Conservation (phyloP, 2,329 filamentous ascomycete genomes). For the Chaetomium globosum region DNA sequence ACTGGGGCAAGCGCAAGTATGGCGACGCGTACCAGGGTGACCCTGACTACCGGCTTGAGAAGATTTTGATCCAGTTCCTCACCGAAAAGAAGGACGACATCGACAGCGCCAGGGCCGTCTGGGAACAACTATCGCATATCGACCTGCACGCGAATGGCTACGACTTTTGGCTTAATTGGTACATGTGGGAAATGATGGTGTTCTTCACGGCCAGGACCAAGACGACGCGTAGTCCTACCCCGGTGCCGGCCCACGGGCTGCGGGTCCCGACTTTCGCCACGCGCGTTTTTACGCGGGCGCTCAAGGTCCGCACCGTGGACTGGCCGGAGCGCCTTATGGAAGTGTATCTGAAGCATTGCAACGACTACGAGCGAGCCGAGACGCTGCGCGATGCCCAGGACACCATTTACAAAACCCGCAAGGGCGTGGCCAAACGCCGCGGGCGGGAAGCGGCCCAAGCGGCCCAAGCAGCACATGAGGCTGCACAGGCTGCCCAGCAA, state of each 20-base stretch:
- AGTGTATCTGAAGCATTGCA: conserved; percentile 77
- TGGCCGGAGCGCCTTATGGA: conserved; percentile 77
- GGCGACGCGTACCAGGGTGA: conserved; percentile 80
- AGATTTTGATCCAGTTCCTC: conserved; percentile 88
- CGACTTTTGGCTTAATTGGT: conserved; percentile 93
- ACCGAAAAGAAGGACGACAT: conserved; percentile 80
- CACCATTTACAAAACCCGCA: conserved; percentile 69
- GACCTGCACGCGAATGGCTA: conserved; percentile 73
- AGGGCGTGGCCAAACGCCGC: conserved; percentile 64
- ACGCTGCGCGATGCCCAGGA: conserved; percentile 74
- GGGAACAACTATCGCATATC: conserved; percentile 68
- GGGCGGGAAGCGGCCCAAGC: conserved; percentile 66
- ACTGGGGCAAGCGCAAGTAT: conserved; percentile 75
- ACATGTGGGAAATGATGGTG: conserved; percentile 83
- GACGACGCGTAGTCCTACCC: conserved; percentile 55
- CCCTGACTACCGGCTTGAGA: conserved; percentile 82
- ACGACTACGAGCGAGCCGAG: conserved; percentile 82
- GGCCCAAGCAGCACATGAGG: conserved; percentile 1
- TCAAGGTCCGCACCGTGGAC: conserved; percentile 64
- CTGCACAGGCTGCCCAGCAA: conserved; percentile 40
- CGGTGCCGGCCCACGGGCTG: conserved; percentile 52
- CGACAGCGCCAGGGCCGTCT: conserved; percentile 75
- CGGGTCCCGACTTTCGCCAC: conserved; percentile 75
- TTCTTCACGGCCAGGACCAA: conserved; percentile 54
- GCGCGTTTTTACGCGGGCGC: conserved; percentile 72